phyloP scores from a whole-genome alignment of 192 early-diverging fungal genomes.

The Linnemannia hyalina region DNA sequence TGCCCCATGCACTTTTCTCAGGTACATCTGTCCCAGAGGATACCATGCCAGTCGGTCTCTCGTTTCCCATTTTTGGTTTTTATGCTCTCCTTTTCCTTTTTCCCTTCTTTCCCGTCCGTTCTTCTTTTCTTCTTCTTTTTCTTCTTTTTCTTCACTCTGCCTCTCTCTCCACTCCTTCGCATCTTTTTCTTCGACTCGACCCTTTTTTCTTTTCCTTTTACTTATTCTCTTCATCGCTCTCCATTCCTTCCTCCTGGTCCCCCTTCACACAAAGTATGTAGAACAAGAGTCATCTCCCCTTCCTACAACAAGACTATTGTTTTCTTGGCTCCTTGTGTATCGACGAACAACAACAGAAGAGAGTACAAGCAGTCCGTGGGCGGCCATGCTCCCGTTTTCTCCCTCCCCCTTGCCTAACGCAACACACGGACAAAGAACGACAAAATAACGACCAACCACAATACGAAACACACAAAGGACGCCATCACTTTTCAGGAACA shows the following conservation, averaged over 20 bases:
- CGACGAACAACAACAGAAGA: not conserved
- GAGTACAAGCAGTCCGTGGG: slow-evolving; percentile 3
- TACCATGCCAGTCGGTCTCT: not conserved
- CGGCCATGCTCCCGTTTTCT: not conserved
- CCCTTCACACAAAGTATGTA: not conserved
- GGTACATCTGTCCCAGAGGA: not conserved
- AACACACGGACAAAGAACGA: not conserved
- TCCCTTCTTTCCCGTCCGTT: not conserved
- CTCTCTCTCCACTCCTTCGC: not conserved
- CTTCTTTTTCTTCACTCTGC: not conserved
- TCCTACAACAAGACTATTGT: not conserved
- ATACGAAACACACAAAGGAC: not conserved
- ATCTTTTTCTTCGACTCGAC: slow-evolving; percentile 1
- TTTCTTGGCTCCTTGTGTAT: not conserved
- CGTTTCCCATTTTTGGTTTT: slow-evolving; percentile 6
- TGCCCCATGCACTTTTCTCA: not conserved
- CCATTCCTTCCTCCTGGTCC: not conserved
- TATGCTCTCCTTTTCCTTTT: not conserved
- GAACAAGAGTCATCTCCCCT: slow-evolving; percentile 1
- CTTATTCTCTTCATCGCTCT: not conserved
- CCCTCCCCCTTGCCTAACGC: not conserved
- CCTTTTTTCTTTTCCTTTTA: not conserved
- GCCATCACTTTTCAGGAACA: slow-evolving; percentile 8
- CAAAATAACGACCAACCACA: not conserved
- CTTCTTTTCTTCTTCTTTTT: not conserved